Percentiles rank a stretch among this genome's conserved stretches.
phyloP scores from a whole-genome alignment of 495 filamentous ascomycete genomes.

The Glarea lozoyensis region DNA sequence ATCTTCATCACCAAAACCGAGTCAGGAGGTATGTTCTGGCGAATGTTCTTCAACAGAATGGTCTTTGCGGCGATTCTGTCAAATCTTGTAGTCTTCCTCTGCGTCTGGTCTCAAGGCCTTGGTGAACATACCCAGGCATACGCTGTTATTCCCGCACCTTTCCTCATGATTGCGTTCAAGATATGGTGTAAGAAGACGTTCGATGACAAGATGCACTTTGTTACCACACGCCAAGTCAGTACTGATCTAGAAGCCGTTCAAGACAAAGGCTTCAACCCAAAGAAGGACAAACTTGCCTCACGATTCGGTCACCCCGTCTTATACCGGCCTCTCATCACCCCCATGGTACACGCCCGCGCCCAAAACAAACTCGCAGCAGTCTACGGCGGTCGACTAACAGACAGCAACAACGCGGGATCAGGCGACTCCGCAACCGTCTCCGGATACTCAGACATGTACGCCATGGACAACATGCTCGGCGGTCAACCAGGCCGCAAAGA shows the following conservation, averaged over 20 bases:
- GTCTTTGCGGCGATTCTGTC: constrained; percentile 74
- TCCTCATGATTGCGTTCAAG: constrained; percentile 81
- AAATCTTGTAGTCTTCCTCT: constrained; percentile 69
- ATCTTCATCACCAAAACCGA: constrained; percentile 95
- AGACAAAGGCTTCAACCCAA: constrained; percentile 20
- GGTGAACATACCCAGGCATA: constrained; percentile 48
- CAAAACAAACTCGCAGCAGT: constrained; percentile 71
- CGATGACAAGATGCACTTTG: constrained; percentile 70
- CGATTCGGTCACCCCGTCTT: constrained; percentile 90
- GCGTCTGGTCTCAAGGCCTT: constrained; percentile 50
- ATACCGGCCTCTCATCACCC: constrained; percentile 79
- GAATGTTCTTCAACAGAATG: constrained; percentile 81
- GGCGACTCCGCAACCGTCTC: constrained; percentile 51
- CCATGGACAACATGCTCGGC: constrained; percentile 75
- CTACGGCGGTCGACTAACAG: constrained; percentile 69
- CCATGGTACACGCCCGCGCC: constrained; percentile 91
- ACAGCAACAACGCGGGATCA: constrained; percentile 40
- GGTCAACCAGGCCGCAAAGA: constrained; percentile 62
- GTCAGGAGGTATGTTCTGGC: constrained; percentile 91
- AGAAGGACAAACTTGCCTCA: constrained; percentile 62
- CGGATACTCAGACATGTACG: constrained; percentile 55
- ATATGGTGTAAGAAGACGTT: constrained; percentile 68
- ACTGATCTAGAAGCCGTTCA: constrained; percentile 46
- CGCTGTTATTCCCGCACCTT: constrained; percentile 65
- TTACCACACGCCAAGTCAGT: constrained; percentile 44